These are phyloP conservation scores for Chaetomium sp. DNA, from an alignment of 2,329 filamentous ascomycete species.

Conservation along the genomic window DNA sequence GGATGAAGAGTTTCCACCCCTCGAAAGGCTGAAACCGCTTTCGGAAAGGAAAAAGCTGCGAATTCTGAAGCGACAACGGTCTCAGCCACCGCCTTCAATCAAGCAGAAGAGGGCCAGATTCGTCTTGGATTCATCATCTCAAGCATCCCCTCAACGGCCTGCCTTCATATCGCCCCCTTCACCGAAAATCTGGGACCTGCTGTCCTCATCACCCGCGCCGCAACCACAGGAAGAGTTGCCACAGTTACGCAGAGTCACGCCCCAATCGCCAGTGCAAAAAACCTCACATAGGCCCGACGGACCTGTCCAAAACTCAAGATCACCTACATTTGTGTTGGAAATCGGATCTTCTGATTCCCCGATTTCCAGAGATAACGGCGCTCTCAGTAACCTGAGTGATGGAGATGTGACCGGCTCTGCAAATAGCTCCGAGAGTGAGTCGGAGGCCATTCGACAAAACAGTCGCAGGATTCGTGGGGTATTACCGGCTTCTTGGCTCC, in stretches of 20 bases:
- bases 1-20: slow-evolving; percentile 29
- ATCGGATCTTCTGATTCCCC: neutral
- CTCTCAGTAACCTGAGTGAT: slow-evolving; percentile 14
- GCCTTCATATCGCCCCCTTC: slow-evolving; percentile 7
- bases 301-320: neutral
- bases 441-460: slow-evolving; percentile 34
- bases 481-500: slow-evolving; percentile 61
- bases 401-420: slow-evolving; percentile 16
- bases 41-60: slow-evolving; percentile 11
- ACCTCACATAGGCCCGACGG: neutral
- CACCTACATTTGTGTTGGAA: neutral
- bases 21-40: slow-evolving; percentile 20
- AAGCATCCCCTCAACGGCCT: slow-evolving; percentile 14
- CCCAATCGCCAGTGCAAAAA: neutral
- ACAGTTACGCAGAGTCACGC: slow-evolving; percentile 7
- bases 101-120: slow-evolving; percentile 23
- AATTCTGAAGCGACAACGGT: slow-evolving; percentile 20
- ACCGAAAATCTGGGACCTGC: slow-evolving; percentile 14
- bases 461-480: slow-evolving; percentile 51
- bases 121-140: slow-evolving; percentile 11
- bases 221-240: slow-evolving; percentile 6
- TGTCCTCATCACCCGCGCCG: slow-evolving; percentile 17
- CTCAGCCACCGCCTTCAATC: slow-evolving; percentile 19
- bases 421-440: slow-evolving; percentile 34
- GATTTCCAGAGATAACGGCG: slow-evolving; percentile 15